Percentiles rank a stretch among this genome's conserved stretches.
These are phyloP conservation scores for Clitoria ternatea DNA, from an alignment of 306 rosid species.

Conservation along the genomic window DNA sequence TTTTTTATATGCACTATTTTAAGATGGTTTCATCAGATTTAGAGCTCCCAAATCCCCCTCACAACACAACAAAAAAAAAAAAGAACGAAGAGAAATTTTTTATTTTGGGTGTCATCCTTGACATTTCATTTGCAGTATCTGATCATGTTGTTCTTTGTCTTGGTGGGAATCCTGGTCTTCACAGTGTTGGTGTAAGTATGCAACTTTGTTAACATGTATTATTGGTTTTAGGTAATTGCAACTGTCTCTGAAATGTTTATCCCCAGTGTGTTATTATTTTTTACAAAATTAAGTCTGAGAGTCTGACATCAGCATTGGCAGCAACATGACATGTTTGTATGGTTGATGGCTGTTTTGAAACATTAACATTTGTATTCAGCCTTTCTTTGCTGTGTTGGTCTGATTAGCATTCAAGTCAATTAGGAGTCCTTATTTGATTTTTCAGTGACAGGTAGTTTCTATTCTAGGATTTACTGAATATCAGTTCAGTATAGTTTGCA, in stretches of 20 bases:
- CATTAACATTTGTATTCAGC: background rate
- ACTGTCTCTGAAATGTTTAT: background rate
- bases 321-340: background rate
- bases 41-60: too few relatives aligned
- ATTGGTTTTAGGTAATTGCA: background rate
- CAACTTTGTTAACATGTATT: background rate
- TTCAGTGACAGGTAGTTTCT: background rate
- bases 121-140: conserved; percentile 68
- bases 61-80: background rate
- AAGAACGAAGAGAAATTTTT: background rate
- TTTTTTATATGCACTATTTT: conserved; percentile 23
- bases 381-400: background rate
- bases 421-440: background rate
- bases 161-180: conserved; percentile 82
- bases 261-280: background rate
- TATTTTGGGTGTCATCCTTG: conserved; percentile 39
- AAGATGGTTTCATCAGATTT: background rate
- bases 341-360: background rate
- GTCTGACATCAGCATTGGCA: conserved; percentile 8
- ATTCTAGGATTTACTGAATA: background rate
- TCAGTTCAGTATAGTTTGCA: background rate
- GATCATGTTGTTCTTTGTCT: conserved; percentile 63
- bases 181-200: conserved; percentile 90
- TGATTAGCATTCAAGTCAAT: background rate
- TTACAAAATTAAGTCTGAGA: background rate